Percentiles rank a stretch among this genome's conserved stretches.
phyloP scores from a whole-genome alignment of 345 rosid species.

The Gossypioides kirkii region DNA sequence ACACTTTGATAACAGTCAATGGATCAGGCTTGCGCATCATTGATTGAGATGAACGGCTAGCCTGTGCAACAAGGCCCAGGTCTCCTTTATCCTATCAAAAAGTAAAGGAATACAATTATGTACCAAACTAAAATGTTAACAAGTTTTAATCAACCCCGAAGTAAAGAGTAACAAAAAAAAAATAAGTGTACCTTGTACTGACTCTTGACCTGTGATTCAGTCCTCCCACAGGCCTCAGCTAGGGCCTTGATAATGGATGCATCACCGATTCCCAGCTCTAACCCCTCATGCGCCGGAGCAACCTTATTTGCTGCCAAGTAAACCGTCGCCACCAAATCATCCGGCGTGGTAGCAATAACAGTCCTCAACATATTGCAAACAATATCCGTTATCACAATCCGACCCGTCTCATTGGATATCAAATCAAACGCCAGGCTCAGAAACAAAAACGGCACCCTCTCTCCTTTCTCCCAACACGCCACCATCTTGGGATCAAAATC shows the following conservation, averaged over 20 bases:
- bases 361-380: conserved; percentile 80
- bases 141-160: neutral
- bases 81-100: conserved; percentile 70
- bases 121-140: neutral
- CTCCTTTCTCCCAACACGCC: conserved; percentile 63
- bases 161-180: neutral
- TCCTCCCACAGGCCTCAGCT: conserved; percentile 82
- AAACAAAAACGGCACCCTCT: conserved; percentile 80
- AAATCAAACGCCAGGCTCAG: conserved; percentile 62
- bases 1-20: conserved; percentile 76
- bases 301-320: conserved; percentile 70
- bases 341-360: conserved; percentile 69
- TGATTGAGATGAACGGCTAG: conserved; percentile 83
- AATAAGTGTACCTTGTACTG: conserved; percentile 47
- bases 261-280: conserved; percentile 89
- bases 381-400: conserved; percentile 84
- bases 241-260: conserved; percentile 72
- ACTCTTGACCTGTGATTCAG: conserved; percentile 61
- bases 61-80: conserved; percentile 91
- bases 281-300: conserved; percentile 90
- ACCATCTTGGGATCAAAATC: conserved; percentile 56
- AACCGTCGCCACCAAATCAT: conserved; percentile 64
- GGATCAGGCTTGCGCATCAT: conserved; percentile 88
- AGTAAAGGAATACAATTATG: neutral
- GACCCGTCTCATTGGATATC: conserved; percentile 61